Evolutionary conservation across 2,329 filamentous ascomycete genomes (phyloP).

Genomic region (Exophiala phaeomuriformis): DNA sequence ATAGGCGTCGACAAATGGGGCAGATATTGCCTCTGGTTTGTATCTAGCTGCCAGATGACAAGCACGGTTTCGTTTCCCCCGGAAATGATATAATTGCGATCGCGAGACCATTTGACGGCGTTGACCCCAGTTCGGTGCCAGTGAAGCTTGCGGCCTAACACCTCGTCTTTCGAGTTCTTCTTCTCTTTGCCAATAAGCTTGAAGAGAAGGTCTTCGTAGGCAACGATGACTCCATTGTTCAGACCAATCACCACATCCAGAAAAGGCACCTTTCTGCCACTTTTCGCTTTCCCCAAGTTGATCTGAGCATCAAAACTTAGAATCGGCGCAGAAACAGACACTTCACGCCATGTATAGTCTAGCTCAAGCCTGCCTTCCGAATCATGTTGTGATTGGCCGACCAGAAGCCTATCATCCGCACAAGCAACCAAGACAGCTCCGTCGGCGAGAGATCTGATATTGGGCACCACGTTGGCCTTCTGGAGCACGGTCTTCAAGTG

Average conservation of each 20-base stretch:
- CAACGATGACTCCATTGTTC: conserved; percentile 64
- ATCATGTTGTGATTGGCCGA: conserved; percentile 48
- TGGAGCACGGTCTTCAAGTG: conserved; percentile 2
- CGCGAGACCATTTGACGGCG: conserved; percentile 81
- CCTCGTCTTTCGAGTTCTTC: conserved; percentile 36
- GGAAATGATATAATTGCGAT: conserved; percentile 92
- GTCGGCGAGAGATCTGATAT: conserved; percentile 13
- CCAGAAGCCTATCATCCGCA: conserved; percentile 44
- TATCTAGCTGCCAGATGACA: conserved; percentile 89
- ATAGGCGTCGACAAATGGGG: conserved; percentile 86
- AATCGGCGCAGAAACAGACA: conserved; percentile 54
- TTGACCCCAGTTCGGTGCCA: conserved; percentile 86
- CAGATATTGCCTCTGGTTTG: conserved; percentile 69
- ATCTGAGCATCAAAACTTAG: conserved; percentile 52
- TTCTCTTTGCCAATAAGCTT: conserved; percentile 46
- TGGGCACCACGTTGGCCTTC: conserved; percentile 2
- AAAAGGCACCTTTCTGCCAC: conserved; percentile 33
- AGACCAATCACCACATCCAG: conserved; percentile 76
- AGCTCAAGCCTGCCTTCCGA: conserved; percentile 32
- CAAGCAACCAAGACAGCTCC: conserved; percentile 36
- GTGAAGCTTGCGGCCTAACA: conserved; percentile 62
- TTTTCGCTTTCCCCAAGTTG: conserved; percentile 21
- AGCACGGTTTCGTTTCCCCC: conserved; percentile 85
- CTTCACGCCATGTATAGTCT: conserved; percentile 49
- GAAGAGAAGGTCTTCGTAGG: conserved; percentile 68